Evolutionary conservation across 2,329 filamentous ascomycete genomes (phyloP), one percentile per base, ranked within the genome.

Genomic region (Phyllosticta citribraziliensis): DNA sequence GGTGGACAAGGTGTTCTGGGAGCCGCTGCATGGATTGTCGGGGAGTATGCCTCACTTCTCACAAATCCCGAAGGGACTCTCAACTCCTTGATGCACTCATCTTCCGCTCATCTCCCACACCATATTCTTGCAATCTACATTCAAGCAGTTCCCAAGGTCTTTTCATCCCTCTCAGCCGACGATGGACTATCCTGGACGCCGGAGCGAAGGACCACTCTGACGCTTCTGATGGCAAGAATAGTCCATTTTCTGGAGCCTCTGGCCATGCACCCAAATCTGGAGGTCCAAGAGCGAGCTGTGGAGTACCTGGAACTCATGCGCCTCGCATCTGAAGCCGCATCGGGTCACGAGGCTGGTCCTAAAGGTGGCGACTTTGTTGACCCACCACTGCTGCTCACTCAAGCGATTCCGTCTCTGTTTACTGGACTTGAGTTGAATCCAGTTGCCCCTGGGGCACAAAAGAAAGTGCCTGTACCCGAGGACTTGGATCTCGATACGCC

Each of bases 251-350:
- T 96, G 22, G 92, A 97, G 68, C 84, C 86, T 0, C 75, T 97
- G 17, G 85, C 86, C 0, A 80, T 87, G 51, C 91, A 97, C 71
- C 92, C 93, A 0, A 90, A 86, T 67, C 80, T 99, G 1, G 94
- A 99, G 71, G 91, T 99, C 3, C 94, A 99, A 74, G 94, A 97
- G 73, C 85, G 94, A 61, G 88, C 92, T 2, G 92, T 97, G 1
- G 92, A 97, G 70, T 95, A 96, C 67, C 82, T 91, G 0, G 94
- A 99, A 71, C 80, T 97, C 12, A 84, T 97, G 68, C 91, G 91
- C 62, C 80, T 99, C 53, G 91, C 90, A 2, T 85, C 86, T 1
- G 94, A 99, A 75, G 91, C 93, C 14, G 84, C 84, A 2, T 82
- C 85, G 9, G 85, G 81, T 1, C 88, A 92, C 64, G 80, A 83